Evolutionary conservation across 371 early-diverging fungal species (phyloP), one percentile per base, ranked within the genome.

Genomic region (Lichtheimia ornata): DNA sequence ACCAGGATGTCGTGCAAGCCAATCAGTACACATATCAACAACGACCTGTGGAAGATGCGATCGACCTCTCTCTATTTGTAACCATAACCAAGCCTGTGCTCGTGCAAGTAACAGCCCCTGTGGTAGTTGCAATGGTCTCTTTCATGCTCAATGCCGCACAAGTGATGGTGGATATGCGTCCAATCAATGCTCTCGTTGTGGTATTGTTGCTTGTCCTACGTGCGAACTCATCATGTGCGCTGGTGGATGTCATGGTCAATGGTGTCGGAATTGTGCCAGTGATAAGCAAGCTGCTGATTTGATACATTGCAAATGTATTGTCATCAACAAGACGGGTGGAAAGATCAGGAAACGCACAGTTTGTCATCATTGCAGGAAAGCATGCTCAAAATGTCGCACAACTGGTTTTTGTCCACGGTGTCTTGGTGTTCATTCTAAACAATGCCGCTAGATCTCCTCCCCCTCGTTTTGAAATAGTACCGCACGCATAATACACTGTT

Each of bases 231-330:
- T 20, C 7, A 57, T 47, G 11, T 70, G 70, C 30, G 62, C 56
- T 24, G 63, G 59, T 22, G 69, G 62, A 50, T 70, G 70, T 35
- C 35, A 27, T 17, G 63, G 65, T 13, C 65, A 70, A 52, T 70
- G 70, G 70, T 70, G 70, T 47, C 57, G 62, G 12, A 15, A 13
- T 9, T 67, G 67, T 51, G 51, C 56, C 24, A 20, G 50, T 9
- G 17, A 41, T 7, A 28, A 28, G 7, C 28, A 28, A 28, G 28
- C 51, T 35, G 7, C 60, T 49, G 20, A 15, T 62, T 11, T 40
- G 28, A 28, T 40, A n/a, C 67, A 63, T 50, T 67, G 67, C 50
- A 67, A 57, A 52, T 67, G 67, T 25, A 54, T 67, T 25, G 40
- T 63, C 3, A 22, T 67, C 15, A 30, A 44, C 1, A 28, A 52